A percentile compares a stretch with the other conserved stretches of the same genome.
Evolutionary conservation across 2,329 filamentous ascomycete species (phyloP).

Genomic region (Grosmannia huntii): DNA sequence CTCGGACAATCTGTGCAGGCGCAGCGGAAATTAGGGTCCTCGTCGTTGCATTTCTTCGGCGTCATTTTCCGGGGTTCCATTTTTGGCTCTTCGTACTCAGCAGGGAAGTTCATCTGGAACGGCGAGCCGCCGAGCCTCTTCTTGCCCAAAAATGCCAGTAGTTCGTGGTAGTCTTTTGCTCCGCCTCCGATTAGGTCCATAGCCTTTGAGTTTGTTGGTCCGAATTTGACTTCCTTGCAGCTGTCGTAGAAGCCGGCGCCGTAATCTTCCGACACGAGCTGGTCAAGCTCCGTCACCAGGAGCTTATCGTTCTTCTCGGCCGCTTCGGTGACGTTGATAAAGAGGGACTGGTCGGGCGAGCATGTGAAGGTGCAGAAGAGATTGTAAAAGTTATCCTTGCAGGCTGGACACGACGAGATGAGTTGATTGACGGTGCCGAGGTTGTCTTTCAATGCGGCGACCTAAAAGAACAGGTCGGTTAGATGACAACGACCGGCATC

Average conservation of each 20-base stretch:
- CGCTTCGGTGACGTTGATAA: constrained; percentile 79
- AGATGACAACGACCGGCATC: background rate
- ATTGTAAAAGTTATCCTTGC: constrained; percentile 98
- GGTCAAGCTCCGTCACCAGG: constrained; percentile 81
- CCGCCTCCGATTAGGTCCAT: constrained; percentile 95
- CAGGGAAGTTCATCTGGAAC: constrained; percentile 93
- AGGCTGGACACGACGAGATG: constrained; percentile 88
- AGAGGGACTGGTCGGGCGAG: constrained; percentile 90
- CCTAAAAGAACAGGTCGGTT: constrained; percentile 27
- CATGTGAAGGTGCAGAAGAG: constrained; percentile 97
- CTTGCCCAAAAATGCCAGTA: constrained; percentile 85
- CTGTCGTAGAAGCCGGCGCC: constrained; percentile 86
- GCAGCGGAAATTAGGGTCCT: constrained; percentile 74
- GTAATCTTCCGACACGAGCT: constrained; percentile 73
- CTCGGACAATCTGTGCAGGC: constrained; percentile 86
- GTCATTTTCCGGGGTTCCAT: constrained; percentile 62
- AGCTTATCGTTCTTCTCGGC: constrained; percentile 44
- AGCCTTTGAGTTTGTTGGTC: constrained; percentile 80
- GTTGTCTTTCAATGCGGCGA: constrained; percentile 70
- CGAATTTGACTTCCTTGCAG: constrained; percentile 98
- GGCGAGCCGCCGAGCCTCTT: constrained; percentile 86
- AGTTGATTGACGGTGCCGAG: constrained; percentile 78
- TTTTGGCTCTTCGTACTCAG: constrained; percentile 44
- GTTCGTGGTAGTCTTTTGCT: constrained; percentile 75
- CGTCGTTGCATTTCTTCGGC: constrained; percentile 80